Evolutionary conservation across 306 rosid species (phyloP).

Genomic region (Glycyrrhiza uralensis): DNA sequence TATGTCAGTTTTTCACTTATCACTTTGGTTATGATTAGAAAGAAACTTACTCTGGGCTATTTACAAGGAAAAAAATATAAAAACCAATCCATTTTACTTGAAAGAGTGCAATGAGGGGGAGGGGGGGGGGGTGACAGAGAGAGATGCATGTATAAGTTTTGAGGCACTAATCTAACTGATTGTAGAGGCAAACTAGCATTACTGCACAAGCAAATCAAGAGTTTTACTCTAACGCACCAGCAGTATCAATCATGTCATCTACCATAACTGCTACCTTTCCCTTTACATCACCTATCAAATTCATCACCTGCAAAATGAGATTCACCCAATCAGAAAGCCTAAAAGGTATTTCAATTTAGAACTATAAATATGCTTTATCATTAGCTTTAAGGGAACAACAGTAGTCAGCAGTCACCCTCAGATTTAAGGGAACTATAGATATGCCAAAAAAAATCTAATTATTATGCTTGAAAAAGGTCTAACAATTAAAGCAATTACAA

Average conservation of each 20-base stretch:
- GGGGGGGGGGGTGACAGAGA: background rate
- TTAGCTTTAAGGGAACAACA: background rate
- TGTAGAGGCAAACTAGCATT: background rate
- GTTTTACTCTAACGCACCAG: constrained; percentile 52
- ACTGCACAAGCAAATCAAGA: background rate
- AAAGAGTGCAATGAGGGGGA: background rate
- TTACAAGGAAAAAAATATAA: background rate
- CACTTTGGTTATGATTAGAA: background rate
- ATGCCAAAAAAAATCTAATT: too few relatives aligned
- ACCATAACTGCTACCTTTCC: constrained; percentile 98
- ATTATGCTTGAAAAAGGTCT: background rate
- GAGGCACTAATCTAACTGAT: constrained; percentile 4
- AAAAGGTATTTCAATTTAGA: background rate
- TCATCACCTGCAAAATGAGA: constrained; percentile 74
- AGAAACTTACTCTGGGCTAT: background rate
- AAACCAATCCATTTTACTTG: background rate
- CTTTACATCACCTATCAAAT: constrained; percentile 89
- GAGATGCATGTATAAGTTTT: background rate
- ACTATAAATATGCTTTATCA: background rate
- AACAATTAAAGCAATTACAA: background rate
- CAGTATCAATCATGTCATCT: constrained; percentile 97
- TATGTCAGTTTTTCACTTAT: too few relatives aligned
- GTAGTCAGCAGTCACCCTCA: constrained; percentile 9
- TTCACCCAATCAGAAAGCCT: constrained; percentile 16
- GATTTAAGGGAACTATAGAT: too few relatives aligned